Conservation (phyloP, 169 alveolate genomes). For the Neospora caninum region DNA sequence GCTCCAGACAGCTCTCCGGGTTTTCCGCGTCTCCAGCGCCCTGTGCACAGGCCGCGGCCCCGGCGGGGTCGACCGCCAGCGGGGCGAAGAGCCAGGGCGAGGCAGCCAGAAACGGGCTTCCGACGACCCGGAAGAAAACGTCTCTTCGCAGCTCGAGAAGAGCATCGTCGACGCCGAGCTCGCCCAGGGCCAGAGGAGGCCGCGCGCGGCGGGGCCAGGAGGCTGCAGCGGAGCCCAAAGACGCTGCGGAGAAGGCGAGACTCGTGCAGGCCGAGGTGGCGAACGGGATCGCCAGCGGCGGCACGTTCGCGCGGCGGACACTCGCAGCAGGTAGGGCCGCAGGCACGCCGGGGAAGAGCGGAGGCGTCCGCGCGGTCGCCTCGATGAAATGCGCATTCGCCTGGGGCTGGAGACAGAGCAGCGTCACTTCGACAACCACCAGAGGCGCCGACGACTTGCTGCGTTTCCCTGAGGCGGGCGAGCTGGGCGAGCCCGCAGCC, state of each 20-base stretch:
- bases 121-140: background rate
- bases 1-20: background rate
- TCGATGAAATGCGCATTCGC: background rate
- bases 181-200: no score
- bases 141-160: background rate
- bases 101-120: background rate
- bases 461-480: background rate
- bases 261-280: background rate
- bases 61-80: background rate
- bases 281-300: background rate
- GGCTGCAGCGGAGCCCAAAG: no score
- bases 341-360: background rate
- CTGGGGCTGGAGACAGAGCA: conserved; percentile 9
- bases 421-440: background rate
- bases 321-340: no score
- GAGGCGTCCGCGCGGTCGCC: background rate
- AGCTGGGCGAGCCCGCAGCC: background rate
- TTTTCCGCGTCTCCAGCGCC: background rate
- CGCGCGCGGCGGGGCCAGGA: no score
- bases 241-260: background rate
- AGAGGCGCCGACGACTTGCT: background rate
- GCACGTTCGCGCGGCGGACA: no score
- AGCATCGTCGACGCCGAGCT: background rate
- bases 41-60: background rate
- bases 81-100: background rate